These are phyloP conservation scores for Nymphaea thermarum DNA, from an alignment of 164 flowering plant genomes.

Conservation along the genomic window DNA sequence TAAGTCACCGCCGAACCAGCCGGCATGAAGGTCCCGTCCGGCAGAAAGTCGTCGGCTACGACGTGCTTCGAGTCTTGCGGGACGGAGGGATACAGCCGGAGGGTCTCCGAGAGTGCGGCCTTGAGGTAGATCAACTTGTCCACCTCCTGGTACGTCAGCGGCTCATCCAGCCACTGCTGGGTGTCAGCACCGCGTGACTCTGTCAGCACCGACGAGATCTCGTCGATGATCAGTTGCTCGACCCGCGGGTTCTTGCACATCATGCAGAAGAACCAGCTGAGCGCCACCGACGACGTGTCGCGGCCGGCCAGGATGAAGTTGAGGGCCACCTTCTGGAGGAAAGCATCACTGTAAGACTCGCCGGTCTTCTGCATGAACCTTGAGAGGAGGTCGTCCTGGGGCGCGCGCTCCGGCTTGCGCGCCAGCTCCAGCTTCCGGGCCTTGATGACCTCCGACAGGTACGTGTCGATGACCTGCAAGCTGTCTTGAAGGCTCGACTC, in stretches of 20 bases:
- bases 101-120: conserved; percentile 54
- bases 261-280: conserved; percentile 34
- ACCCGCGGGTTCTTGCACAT: conserved; percentile 16
- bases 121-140: conserved; percentile 49
- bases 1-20: conserved; percentile 56
- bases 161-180: conserved; percentile 36
- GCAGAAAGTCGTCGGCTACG: conserved; percentile 37
- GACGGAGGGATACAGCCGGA: conserved; percentile 54
- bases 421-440: conserved; percentile 47
- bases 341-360: conserved; percentile 23
- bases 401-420: neutral
- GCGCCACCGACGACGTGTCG: conserved; percentile 36
- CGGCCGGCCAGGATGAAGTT: conserved; percentile 45
- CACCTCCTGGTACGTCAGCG: conserved; percentile 48
- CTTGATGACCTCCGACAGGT: conserved; percentile 33
- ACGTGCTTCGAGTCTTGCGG: conserved; percentile 65
- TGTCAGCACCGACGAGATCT: conserved; percentile 32
- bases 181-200: conserved; percentile 45
- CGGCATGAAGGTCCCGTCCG: conserved; percentile 52
- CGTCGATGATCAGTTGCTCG: conserved; percentile 30
- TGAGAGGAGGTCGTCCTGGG: conserved; percentile 41
- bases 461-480: conserved; percentile 29
- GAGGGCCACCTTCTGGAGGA: conserved; percentile 31
- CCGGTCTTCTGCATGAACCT: conserved; percentile 29
- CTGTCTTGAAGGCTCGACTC: conserved; percentile 36